Evolutionary conservation across 441 rosid genomes (phyloP), one percentile per base, ranked within the genome.

Genomic region (Rhodomyrtus psidioides): DNA sequence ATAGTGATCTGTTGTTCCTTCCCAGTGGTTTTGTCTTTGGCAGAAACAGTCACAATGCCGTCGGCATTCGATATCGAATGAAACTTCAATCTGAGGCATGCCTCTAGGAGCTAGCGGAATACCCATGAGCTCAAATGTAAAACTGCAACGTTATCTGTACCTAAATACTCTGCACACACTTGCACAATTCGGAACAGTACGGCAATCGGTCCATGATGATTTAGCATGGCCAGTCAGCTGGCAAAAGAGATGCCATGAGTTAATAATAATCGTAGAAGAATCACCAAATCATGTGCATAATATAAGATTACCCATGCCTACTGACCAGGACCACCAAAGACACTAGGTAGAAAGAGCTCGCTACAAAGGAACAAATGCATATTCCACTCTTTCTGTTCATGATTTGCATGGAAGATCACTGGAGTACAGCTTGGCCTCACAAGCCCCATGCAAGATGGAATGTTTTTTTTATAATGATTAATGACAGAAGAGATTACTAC

Each of bases 1-100:
- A 97, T 97, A 53, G 99, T 97, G 87, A 96, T 97, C 89, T 97
- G 99, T 82, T 97, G 98, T 60, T 96, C 99, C 88, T 97, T 97
- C 10, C 89, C 91, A 3, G 99, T 96, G 28, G 98, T 84, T 90
- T 97, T 97, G 92, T 97, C 99, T 93, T 95, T 97, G 56, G 99
- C 99, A 1, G 98, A 96, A 21, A 97, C 99, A 14, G 98, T 97
- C 83, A 97, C 99, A 10, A 97, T 96, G 6, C 99, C 99, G 42
- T 97, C 96, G 81, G 99, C 99, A 87, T 97, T n/a, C 99, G 3
- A 97, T 97, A 87, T 97, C 98, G 21, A 97, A 96, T 3, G 99
- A 94, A 14, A 97, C 98, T 88, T 97, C 99, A 24, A 97, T 95
- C 89, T 97, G 99, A 51, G 98, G 99, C 90, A 94, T 75, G 28